Evolutionary conservation across 495 filamentous ascomycete genomes (phyloP), one percentile per base, ranked within the genome.

Genomic region (Penicillium manginii): DNA sequence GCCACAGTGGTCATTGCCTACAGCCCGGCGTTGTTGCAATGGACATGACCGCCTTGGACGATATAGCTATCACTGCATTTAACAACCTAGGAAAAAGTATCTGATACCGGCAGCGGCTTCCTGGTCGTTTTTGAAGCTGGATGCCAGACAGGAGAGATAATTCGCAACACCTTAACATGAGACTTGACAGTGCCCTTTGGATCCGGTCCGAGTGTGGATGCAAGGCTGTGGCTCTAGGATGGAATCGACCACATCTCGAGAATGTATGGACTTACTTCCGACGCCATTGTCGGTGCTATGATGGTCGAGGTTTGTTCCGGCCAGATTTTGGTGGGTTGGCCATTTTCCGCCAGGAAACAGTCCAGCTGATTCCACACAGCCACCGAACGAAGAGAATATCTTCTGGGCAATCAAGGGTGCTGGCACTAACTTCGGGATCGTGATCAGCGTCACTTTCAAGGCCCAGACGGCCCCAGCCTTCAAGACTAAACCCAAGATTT

Each of bases 391-490:
- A 66, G 33, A 47, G 23, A 81, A 88, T 59, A 57, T 88, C 15
- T 67, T 88, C 64, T 88, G 84, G 84, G 84, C 81, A 12, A 67
- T 86, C 10, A 84, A 76, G 73, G 85, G 86, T 43, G 84, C 84
- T 21, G 86, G 84, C 3, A 84, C 83, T 40, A 87, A 87, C 64
- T 81, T 87, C 70, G 82, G 84, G 55, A 83, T 88, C 50, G 78
- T 87, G n/a, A 35, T 85, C 63, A 84, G 81, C 59, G 76, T 87
- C 12, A 73, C 69, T 59, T 86, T 88, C 72, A 81, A 77, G 62
- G 65, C 82, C 42, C 83, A 59, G 61, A 17, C 58, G 26, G 77
- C 80, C 68, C 73, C 69, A 50, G 78, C 57, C 4, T 82, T n/a
- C n/a, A n/a, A n/a, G n/a, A 80, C 64, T 69, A 33, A 19, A 67